Percentiles rank a stretch among this genome's conserved stretches.
phyloP scores from a whole-genome alignment of 2,329 filamentous ascomycete genomes.

The Botryotinia calthae region DNA sequence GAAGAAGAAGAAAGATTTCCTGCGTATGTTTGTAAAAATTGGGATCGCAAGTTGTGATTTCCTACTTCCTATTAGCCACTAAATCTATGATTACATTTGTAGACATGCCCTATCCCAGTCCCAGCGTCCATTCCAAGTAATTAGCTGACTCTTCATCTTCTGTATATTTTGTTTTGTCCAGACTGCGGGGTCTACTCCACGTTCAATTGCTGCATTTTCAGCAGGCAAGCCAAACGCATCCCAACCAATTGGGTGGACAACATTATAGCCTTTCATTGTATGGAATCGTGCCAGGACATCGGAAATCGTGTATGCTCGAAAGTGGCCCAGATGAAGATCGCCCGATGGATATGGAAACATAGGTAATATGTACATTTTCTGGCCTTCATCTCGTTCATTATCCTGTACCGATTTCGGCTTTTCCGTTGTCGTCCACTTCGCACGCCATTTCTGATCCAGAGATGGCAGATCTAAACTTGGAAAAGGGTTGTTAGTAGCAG shows the following conservation, averaged over 20 bases:
- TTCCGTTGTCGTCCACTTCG: constrained; percentile 25
- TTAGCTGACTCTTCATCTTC: constrained; percentile 80
- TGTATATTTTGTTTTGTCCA: constrained; percentile 82
- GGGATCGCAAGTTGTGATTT: constrained; percentile 80
- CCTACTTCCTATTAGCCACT: constrained; percentile 49
- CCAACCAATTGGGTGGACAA: constrained; percentile 91
- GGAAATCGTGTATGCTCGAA: constrained; percentile 87
- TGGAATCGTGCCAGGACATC: constrained; percentile 79
- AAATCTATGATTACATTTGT: background rate
- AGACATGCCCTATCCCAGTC: constrained; percentile 74
- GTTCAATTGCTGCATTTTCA: constrained; percentile 86
- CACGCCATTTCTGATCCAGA: constrained; percentile 35
- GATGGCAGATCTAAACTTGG: constrained; percentile 28
- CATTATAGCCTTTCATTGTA: constrained; percentile 69
- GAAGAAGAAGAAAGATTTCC: constrained; percentile 75
- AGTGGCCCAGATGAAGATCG: constrained; percentile 79
- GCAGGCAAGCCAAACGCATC: constrained; percentile 89
- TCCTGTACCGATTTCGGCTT: background rate
- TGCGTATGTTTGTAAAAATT: constrained; percentile 89
- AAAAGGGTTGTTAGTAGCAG: background rate
- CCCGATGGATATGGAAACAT: constrained; percentile 96
- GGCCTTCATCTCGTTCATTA: background rate
- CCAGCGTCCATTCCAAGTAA: constrained; percentile 76
- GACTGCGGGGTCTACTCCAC: constrained; percentile 69
- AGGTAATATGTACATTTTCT: constrained; percentile 68